phyloP scores from a whole-genome alignment of 2,329 filamentous ascomycete genomes.

The Hypoxylon sp. region DNA sequence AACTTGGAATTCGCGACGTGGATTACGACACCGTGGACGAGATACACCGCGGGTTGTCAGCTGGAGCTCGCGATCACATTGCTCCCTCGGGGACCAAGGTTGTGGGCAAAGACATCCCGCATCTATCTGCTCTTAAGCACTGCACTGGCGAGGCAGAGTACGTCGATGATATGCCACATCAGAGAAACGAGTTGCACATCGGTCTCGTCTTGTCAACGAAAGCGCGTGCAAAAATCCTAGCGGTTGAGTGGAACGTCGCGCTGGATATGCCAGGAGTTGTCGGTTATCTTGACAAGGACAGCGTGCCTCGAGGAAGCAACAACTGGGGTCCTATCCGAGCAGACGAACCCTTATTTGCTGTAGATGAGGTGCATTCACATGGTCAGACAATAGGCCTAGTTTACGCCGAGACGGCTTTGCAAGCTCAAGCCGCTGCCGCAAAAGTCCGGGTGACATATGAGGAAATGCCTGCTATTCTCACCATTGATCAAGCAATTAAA shows the following conservation, averaged over 20 bases:
- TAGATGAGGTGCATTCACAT: constrained; percentile 86
- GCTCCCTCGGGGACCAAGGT: constrained; percentile 78
- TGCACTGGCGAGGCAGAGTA: constrained; percentile 92
- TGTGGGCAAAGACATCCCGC: constrained; percentile 82
- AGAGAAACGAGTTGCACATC: constrained; percentile 87
- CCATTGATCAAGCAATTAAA: constrained; percentile 92
- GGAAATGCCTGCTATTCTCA: constrained; percentile 87
- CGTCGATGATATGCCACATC: constrained; percentile 87
- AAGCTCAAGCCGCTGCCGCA: constrained; percentile 81
- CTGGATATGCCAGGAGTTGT: constrained; percentile 86
- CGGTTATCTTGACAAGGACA: constrained; percentile 82
- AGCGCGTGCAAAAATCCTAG: constrained; percentile 84
- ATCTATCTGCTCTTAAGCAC: constrained; percentile 91
- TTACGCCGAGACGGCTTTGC: constrained; percentile 80
- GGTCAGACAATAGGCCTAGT: constrained; percentile 93
- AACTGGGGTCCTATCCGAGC: constrained; percentile 84
- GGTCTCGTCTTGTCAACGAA: constrained; percentile 88
- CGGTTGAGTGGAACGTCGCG: constrained; percentile 78
- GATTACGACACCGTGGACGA: constrained; percentile 75
- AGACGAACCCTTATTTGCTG: constrained; percentile 90
- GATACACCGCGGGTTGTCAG: constrained; percentile 84
- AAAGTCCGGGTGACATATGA: constrained; percentile 90
- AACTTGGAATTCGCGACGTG: constrained; percentile 59
- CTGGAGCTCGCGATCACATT: constrained; percentile 79
- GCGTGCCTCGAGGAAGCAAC: constrained; percentile 83